Base-by-base conservation (phyloP, 805 yeast species). In the Lachancea meyersii region DNA sequence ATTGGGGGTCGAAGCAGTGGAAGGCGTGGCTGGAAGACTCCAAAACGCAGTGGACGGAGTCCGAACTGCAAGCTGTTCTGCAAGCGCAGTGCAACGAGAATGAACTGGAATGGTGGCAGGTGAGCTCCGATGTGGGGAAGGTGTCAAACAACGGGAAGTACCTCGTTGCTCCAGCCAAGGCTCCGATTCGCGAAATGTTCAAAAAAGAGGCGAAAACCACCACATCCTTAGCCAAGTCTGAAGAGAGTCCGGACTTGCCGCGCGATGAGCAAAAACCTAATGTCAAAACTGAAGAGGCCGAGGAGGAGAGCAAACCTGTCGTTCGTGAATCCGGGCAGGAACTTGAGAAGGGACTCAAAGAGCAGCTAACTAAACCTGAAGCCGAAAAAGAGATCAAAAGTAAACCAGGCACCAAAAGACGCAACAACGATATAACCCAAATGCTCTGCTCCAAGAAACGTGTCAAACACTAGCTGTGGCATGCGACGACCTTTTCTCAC, bases 81-180 rank as follows among this genome's bases (percentile, higher is more conserved):
- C 64, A 69, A 22, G 57, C 68, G 0, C 28, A 20, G n/a, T 66
- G 65, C 42, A 55, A 63, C 6, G 63, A 56, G 1, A 52, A 59
- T 2, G 51, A 56, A n/a, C 56, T 84, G 41, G 71, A 69, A 28
- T 71, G 76, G 57, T 77, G 72, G 54, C 68, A 69, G 39, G 95
- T 86, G 2, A 58, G 72, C 2, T 65, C 62, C 21, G 80, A 72
- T 17, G 89, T 86, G 9, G 93, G 93, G 1, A 81, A 77, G 35
- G 70, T 76, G 0, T 52, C 64, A 1, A 72, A 69, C 39, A 75
- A 83, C 32, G 68, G 64, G 1, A 54, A 53, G 22, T 56, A 60
- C 26, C 46, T 69, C 40, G 55, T 49, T 1, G 53, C 63, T 24
- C 67, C 70, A 10, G 40, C 56, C 9, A 43, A 44, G n/a, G 48